Percentiles rank a stretch among this genome's conserved stretches.
These are phyloP conservation scores for Trichoderma guizhouense DNA, from an alignment of 2,329 filamentous ascomycete species.

Conservation along the genomic window DNA sequence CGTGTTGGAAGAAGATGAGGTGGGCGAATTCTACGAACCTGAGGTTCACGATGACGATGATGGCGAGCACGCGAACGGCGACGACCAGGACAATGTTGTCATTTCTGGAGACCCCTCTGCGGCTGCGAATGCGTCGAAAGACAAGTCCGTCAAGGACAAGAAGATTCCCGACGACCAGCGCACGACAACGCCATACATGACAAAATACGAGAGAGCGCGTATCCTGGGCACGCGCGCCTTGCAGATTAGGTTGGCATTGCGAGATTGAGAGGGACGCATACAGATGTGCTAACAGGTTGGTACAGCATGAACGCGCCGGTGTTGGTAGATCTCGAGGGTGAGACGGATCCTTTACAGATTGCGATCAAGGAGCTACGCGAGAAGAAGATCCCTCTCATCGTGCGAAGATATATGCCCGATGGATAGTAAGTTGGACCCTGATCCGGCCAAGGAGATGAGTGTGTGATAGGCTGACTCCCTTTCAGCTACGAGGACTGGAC, in stretches of 20 bases:
- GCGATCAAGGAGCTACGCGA: slow-evolving; percentile 95
- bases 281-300: slow-evolving; percentile 19
- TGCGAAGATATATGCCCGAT: slow-evolving; percentile 92
- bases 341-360: slow-evolving; percentile 96
- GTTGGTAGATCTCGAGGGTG: slow-evolving; percentile 91
- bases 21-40: slow-evolving; percentile 53
- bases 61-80: slow-evolving; percentile 50
- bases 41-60: slow-evolving; percentile 55
- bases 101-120: slow-evolving; percentile 61
- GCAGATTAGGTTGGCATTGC: slow-evolving; percentile 80
- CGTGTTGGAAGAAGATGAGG: slow-evolving; percentile 68
- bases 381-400: slow-evolving; percentile 97
- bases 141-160: slow-evolving; percentile 68
- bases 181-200: slow-evolving; percentile 97
- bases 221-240: slow-evolving; percentile 89
- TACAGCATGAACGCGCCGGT: slow-evolving; percentile 94
- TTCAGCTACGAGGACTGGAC: slow-evolving; percentile 98
- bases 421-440: slow-evolving; percentile 67
- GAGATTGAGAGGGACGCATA: slow-evolving; percentile 9
- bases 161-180: slow-evolving; percentile 86
- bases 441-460: background rate
- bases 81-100: slow-evolving; percentile 58
- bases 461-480: slow-evolving; percentile 17
- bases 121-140: slow-evolving; percentile 52
- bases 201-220: slow-evolving; percentile 94